phyloP scores from a whole-genome alignment of 176 grass and related monocot species.

The Paspalum notatum region DNA sequence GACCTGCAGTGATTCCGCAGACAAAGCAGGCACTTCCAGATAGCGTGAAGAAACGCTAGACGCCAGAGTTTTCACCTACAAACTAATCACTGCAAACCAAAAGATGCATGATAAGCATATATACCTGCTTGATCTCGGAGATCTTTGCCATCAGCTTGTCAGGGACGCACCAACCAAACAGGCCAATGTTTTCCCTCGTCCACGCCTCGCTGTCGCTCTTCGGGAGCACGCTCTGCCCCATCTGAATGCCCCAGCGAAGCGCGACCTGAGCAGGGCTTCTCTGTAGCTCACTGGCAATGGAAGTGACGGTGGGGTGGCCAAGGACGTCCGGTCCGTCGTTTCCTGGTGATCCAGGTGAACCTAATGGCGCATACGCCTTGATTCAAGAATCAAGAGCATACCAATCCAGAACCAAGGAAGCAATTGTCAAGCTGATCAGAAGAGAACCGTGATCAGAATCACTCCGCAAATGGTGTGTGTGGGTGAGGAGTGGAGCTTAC shows the following conservation, averaged over 20 bases:
- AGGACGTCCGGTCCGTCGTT: slow-evolving; percentile 36
- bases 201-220: slow-evolving; percentile 50
- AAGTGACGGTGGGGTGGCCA: slow-evolving; percentile 19
- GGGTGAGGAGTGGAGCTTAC: slow-evolving; percentile 19
- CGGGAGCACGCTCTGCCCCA: slow-evolving; percentile 52
- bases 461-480: not conserved
- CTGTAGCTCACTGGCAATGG: slow-evolving; percentile 39
- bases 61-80: not conserved
- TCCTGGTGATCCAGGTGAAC: slow-evolving; percentile 51
- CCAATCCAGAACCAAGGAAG: not conserved
- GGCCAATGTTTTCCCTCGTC: slow-evolving; percentile 48
- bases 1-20: slow-evolving; percentile 27
- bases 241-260: slow-evolving; percentile 54
- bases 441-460: not conserved
- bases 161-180: slow-evolving; percentile 53
- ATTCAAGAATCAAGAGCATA: slow-evolving; percentile 22
- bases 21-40: not conserved
- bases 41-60: not conserved
- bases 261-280: slow-evolving; percentile 43
- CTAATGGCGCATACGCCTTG: slow-evolving; percentile 47
- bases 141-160: slow-evolving; percentile 33
- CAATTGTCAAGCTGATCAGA: not conserved
- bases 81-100: not conserved
- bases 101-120: not conserved
- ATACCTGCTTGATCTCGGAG: slow-evolving; percentile 43